Conservation (phyloP, 2,329 filamentous ascomycete species). For the Lecanoromycetidae sp. region DNA sequence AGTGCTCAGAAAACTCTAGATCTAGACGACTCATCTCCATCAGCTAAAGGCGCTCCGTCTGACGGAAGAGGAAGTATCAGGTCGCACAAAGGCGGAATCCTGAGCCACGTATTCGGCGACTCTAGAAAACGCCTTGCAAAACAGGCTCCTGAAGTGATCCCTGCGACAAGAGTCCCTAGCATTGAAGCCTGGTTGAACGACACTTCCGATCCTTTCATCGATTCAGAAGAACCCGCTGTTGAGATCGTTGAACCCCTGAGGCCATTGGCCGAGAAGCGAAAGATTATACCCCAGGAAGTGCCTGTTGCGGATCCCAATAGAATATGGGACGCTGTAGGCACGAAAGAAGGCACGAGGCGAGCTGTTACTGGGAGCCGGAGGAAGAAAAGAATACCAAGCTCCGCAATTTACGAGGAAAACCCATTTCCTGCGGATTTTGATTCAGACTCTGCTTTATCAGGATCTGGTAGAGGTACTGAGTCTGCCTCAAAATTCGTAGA, state of each 20-base stretch:
- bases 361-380: constrained; percentile 11
- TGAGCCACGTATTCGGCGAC: constrained; percentile 34
- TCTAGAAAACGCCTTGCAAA: constrained; percentile 35
- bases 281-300: background rate
- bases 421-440: constrained; percentile 15
- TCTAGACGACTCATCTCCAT: constrained; percentile 11
- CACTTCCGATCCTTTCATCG: constrained; percentile 42
- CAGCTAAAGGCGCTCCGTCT: constrained; percentile 18
- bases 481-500: constrained; percentile 16
- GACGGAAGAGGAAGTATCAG: constrained; percentile 19
- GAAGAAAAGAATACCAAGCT: constrained; percentile 14
- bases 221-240: constrained; percentile 8
- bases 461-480: constrained; percentile 6
- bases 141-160: constrained; percentile 28
- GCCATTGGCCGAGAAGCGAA: constrained; percentile 1
- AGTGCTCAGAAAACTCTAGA: constrained; percentile 18
- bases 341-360: constrained; percentile 12
- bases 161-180: constrained; percentile 37
- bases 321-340: constrained; percentile 15
- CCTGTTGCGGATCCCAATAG: constrained; percentile 13
- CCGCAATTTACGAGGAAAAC: constrained; percentile 16
- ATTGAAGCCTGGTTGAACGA: constrained; percentile 51
- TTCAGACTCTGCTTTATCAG: constrained; percentile 9
- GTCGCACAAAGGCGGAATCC: constrained; percentile 31
- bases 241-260: constrained; percentile 7